A percentile compares a stretch with the other conserved stretches of the same genome.
Conservation (phyloP, 2,329 filamentous ascomycete genomes). For the Coniella lustricola region DNA sequence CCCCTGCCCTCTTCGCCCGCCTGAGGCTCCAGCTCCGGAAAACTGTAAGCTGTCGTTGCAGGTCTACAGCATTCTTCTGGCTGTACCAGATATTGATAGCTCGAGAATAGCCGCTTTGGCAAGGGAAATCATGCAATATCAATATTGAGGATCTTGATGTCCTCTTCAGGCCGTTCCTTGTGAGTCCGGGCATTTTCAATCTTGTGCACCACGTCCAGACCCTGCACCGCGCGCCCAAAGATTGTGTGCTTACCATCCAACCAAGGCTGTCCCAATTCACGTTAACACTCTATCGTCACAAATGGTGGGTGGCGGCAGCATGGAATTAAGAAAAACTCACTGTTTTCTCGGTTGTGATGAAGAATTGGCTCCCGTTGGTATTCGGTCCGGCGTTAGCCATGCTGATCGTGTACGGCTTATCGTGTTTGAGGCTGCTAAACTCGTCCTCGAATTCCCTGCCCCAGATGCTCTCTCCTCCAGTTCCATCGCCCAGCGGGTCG, state of each 20-base stretch:
- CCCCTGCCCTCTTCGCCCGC: too few relatives aligned
- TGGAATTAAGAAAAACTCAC: constrained; percentile 39
- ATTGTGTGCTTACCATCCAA: constrained; percentile 94
- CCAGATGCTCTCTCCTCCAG: constrained; percentile 88
- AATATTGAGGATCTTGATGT: constrained; percentile 96
- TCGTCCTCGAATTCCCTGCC: constrained; percentile 90
- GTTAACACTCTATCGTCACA: constrained; percentile 21
- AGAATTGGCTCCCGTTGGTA: constrained; percentile 95
- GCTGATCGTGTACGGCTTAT: constrained; percentile 91
- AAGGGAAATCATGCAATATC: constrained; percentile 39
- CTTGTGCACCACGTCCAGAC: constrained; percentile 88
- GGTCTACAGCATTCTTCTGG: too few relatives aligned
- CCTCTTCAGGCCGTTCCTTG: constrained; percentile 90
- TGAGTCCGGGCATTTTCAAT: constrained; percentile 87
- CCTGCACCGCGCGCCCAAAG: constrained; percentile 84
- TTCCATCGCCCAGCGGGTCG: constrained; percentile 81
- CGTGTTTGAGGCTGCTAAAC: constrained; percentile 83
- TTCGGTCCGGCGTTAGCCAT: constrained; percentile 98
- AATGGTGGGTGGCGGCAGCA: background rate
- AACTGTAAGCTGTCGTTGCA: too few relatives aligned
- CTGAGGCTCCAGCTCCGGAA: too few relatives aligned
- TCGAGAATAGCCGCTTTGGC: background rate
- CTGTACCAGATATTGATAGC: too few relatives aligned
- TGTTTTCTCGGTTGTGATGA: constrained; percentile 96
- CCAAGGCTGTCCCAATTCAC: constrained; percentile 56